These are phyloP conservation scores for Phytophthora pisi DNA, from an alignment of 352 stramenopile genomes.

Conservation along the genomic window DNA sequence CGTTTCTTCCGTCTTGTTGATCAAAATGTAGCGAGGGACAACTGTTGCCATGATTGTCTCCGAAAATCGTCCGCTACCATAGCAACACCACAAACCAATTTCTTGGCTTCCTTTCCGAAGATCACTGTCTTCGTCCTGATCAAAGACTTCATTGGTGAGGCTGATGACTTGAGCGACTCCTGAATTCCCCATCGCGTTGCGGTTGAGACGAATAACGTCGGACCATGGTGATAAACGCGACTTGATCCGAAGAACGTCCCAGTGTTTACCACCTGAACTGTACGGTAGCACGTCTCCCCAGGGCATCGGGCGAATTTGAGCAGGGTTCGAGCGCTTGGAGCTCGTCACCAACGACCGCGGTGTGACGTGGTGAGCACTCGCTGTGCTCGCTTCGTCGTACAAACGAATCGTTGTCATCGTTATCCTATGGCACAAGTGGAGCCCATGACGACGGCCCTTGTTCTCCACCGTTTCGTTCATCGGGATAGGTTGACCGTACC, in stretches of 20 bases:
- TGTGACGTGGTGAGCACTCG: constrained; percentile 83
- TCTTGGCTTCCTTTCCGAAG: constrained; percentile 75
- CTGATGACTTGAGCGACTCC: constrained; percentile 88
- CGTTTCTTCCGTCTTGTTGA: constrained; percentile 84
- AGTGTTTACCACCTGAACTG: constrained; percentile 75
- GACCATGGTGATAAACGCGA: constrained; percentile 82
- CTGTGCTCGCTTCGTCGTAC: constrained; percentile 87
- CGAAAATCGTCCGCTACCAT: constrained; percentile 80
- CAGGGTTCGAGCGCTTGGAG: constrained; percentile 76
- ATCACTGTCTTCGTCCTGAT: constrained; percentile 67
- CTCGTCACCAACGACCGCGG: constrained; percentile 76
- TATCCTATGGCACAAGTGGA: constrained; percentile 89
- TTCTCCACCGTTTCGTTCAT: constrained; percentile 69
- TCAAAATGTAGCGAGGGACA: constrained; percentile 86
- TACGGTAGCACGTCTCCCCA: constrained; percentile 85
- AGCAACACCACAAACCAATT: constrained; percentile 86
- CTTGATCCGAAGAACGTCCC: constrained; percentile 84
- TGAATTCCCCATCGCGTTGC: constrained; percentile 90
- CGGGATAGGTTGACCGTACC: constrained; percentile 76
- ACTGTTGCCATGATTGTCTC: constrained; percentile 89
- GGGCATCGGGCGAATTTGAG: constrained; percentile 77
- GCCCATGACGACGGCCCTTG: constrained; percentile 62
- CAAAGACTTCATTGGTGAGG: constrained; percentile 68
- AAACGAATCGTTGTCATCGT: constrained; percentile 89
- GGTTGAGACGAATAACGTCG: constrained; percentile 83